Base-by-base conservation (phyloP, 305 asterid species). In the Fraxinus sp. region DNA sequence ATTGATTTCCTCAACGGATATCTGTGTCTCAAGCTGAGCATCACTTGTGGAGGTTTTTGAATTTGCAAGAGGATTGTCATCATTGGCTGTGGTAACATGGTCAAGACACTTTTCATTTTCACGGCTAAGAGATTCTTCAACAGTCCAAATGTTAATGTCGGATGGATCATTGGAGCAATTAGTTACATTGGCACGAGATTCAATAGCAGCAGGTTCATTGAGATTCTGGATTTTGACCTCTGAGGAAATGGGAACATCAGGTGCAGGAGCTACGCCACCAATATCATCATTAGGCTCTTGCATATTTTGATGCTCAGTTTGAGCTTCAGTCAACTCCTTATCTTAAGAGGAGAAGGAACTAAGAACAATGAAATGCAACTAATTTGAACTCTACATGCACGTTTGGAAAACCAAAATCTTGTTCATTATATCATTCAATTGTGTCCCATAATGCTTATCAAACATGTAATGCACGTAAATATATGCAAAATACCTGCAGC, bases 401-500 rank as follows among this genome's bases (percentile, higher is more conserved):
- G 76, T 71, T 71, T 71, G 46, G 11, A 5, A 7, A 16, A 52
- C 41, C 52, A 76, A 57, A 64, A n/a, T 64, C 13, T 20, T 24
- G 72, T 64, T 66, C 33, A 66, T 9, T 24, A 26, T 66, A 66
- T 22, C 32, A 59, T 59, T 18, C 2, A 7, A 3, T 59, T 26
- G 5, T 20, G 70, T 20, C 28, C 30, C 2, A 59, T 20, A 59
- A 59, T 20, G 70, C 11, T 7, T 18, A 57, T 57, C 68, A 57
- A 59, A 59, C 26, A 14, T 22, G 14, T 0, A 59, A 73, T 26
- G 22, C 46, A 24, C 76, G 80, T 59, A 18, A 41, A 26, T 70
- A 1, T 37, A 26, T 7, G 44, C 30, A 33, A 78, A 16, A 70
- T 86, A 94, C 98, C 97, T 81, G 91, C 85, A 83, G 91, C 82